These are phyloP conservation scores for Hanseniaspora mollemarum DNA, from an alignment of 805 yeast genomes.

Conservation along the genomic window DNA sequence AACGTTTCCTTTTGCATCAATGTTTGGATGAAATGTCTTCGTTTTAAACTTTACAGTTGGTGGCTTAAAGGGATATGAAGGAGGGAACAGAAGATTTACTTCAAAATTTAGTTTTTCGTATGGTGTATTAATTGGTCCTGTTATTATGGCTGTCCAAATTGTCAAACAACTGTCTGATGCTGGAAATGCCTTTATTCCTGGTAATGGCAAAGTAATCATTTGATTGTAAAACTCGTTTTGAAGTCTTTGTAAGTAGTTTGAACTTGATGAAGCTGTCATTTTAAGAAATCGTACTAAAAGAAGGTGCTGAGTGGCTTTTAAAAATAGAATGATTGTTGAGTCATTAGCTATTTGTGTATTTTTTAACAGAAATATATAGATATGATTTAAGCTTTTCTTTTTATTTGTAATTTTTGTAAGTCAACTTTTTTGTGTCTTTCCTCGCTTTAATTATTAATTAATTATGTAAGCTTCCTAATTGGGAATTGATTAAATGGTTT, in stretches of 20 bases:
- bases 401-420: neutral
- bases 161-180: slow-evolving; percentile 41
- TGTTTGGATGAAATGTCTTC: slow-evolving; percentile 58
- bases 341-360: neutral
- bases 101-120: slow-evolving; percentile 45
- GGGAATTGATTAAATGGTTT: neutral
- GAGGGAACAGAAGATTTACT: slow-evolving; percentile 41
- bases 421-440: neutral
- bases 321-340: too few relatives aligned
- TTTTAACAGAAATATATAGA: neutral
- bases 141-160: slow-evolving; percentile 47
- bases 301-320: too few relatives aligned
- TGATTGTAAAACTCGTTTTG: slow-evolving; percentile 44
- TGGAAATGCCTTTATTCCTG: slow-evolving; percentile 45
- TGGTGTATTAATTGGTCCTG: slow-evolving; percentile 48
- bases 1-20: slow-evolving; percentile 53
- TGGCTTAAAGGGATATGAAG: slow-evolving; percentile 47
- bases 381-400: too few relatives aligned
- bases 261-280: slow-evolving; percentile 24
- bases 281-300: too few relatives aligned
- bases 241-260: slow-evolving; percentile 40
- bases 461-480: neutral
- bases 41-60: slow-evolving; percentile 46
- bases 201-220: slow-evolving; percentile 38
- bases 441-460: too few relatives aligned